These are phyloP conservation scores for Mikania micrantha DNA, from an alignment of 129 eudicot species.

Conservation along the genomic window DNA sequence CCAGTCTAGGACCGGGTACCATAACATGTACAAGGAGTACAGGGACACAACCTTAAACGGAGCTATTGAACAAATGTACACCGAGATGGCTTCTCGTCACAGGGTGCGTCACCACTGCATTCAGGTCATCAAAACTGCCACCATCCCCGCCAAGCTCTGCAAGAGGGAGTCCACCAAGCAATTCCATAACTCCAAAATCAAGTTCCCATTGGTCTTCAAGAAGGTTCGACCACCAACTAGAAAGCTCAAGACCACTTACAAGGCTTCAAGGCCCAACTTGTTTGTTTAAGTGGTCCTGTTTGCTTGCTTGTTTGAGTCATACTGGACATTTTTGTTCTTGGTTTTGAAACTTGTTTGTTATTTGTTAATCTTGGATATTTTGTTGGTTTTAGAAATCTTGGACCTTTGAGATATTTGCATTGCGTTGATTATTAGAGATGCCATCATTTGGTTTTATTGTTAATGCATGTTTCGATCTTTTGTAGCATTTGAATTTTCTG, in stretches of 20 bases:
- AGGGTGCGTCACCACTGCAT: conserved; percentile 49
- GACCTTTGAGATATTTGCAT: conserved; percentile 18
- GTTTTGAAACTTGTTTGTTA: conserved; percentile 19
- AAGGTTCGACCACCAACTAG: conserved; percentile 50
- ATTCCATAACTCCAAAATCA: conserved; percentile 45
- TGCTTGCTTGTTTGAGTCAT: conserved; percentile 17
- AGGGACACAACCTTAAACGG: conserved; percentile 46
- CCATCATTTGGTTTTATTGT: not conserved
- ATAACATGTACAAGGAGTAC: conserved; percentile 44
- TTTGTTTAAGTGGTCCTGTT: conserved; percentile 29
- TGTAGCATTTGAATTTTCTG: no score
- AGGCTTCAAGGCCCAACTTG: conserved; percentile 52
- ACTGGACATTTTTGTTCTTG: conserved; percentile 22
- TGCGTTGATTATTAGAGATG: conserved; percentile 10
- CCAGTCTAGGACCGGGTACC: conserved; percentile 37
- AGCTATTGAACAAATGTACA: conserved; percentile 50
- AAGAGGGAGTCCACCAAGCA: conserved; percentile 57
- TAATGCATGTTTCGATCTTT: not conserved
- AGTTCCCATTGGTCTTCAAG: conserved; percentile 54
- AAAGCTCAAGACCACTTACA: conserved; percentile 60
- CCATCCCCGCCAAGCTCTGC: conserved; percentile 54
- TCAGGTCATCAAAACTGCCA: conserved; percentile 57
- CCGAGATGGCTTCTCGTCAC: conserved; percentile 66
- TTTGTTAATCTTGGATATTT: conserved; percentile 20
- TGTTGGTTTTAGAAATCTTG: conserved; percentile 25